These are phyloP conservation scores for Talaromyces amestolkiae DNA, from an alignment of 2,329 filamentous ascomycete genomes.

Conservation along the genomic window DNA sequence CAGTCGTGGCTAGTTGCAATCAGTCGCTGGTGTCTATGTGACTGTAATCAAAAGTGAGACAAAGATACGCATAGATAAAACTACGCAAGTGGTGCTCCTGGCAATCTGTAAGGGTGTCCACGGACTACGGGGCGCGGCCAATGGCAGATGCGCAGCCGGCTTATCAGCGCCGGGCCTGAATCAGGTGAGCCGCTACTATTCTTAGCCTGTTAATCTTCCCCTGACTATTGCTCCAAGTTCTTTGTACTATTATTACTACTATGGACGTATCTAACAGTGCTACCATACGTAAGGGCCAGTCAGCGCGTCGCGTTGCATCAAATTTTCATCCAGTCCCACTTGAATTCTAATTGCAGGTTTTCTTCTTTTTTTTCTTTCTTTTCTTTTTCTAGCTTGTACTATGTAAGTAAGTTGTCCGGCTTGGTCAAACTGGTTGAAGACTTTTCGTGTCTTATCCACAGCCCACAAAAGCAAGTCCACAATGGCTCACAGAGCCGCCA, in stretches of 20 bases:
- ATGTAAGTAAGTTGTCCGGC: no score
- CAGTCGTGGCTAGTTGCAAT: neutral
- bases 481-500: neutral
- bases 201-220: slow-evolving; percentile 13
- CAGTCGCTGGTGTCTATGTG: neutral
- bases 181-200: slow-evolving; percentile 20
- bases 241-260: no score
- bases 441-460: neutral
- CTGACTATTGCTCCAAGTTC: neutral
- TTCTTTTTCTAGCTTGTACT: neutral
- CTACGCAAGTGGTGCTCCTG: neutral
- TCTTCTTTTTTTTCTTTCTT: neutral
- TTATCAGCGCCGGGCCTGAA: neutral
- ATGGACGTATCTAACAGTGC: no score
- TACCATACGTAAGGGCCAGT: slow-evolving; percentile 1
- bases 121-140: neutral
- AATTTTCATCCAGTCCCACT: slow-evolving; percentile 6
- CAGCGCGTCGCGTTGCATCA: slow-evolving; percentile 6
- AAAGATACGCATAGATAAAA: neutral
- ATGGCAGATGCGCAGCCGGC: neutral
- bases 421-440: neutral
- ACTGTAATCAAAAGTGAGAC: neutral
- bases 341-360: neutral
- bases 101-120: neutral
- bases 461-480: neutral